Base-by-base conservation (phyloP, 2,329 filamentous ascomycete genomes). In the Lachnellula cervina region DNA sequence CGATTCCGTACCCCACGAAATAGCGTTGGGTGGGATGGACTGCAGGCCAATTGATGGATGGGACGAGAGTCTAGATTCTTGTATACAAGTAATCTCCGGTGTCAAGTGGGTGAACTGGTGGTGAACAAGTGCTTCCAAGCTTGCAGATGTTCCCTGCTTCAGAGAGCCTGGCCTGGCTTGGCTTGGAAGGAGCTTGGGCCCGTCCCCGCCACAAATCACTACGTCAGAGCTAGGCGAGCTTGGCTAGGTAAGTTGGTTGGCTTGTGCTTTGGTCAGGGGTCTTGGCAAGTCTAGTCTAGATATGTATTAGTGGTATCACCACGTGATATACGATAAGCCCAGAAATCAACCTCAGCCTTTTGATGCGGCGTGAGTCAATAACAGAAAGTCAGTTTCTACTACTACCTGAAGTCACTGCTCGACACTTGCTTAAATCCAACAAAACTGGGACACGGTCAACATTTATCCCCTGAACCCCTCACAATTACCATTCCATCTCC, bases 211-310 rank as follows among this genome's bases (percentile, higher is more conserved):
- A 9, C 13, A 3, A 44, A 55, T 25, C 51, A 52, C 46, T 55
- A 57, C 58, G 56, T 60, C 58, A 60, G 32, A 32, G 46, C 21
- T 21, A 2, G 21, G 21, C 21, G 4, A 21, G 16, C 17, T 25
- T 21, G 45, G 28, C 37, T 8, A 8, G 6, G n/a, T n/a, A n/a
- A n/a, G n/a, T n/a, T n/a, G n/a, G n/a, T n/a, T n/a, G n/a, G n/a
- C n/a, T n/a, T n/a, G n/a, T n/a, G n/a, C n/a, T 17, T 11, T 3
- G 11, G 16, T 21, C 21, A n/a, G n/a, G n/a, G n/a, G n/a, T n/a
- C 19, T 53, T 56, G 6, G 34, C 42, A 56, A 52, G 49, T 4
- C 16, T 48, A 49, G 49, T 37, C 52, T 56, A 40, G 37, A 9
- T 40, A 5, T 5, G 14, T 3, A n/a, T 54, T 60, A 56, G 50